Base-by-base conservation (phyloP, 2,329 filamentous ascomycete genomes). In the Gremmenia infestans region DNA sequence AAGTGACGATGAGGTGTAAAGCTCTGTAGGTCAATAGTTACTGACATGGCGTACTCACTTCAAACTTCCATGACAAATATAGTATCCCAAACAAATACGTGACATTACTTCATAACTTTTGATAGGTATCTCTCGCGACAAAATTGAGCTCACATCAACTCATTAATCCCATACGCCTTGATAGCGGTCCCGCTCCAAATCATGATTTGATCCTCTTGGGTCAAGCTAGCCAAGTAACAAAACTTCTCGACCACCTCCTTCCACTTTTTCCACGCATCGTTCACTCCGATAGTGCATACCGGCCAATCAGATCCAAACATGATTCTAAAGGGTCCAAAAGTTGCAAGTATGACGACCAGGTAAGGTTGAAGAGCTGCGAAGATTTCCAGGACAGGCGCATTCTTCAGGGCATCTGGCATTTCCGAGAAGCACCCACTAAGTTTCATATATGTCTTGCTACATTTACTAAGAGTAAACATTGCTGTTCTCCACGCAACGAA, bases 291-390 rank as follows among this genome's bases (percentile, higher is more conserved):
- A 60, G 90, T 92, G 73, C 91, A 96, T 0, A 97, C 87, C 2
- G 93, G 92, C 93, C 93, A 97, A 72, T 97, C 91, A 61, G 88
- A 92, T 23, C 87, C 92, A 72, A 94, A 97, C 86, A 97, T 91
- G 68, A 94, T 80, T 60, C 90, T 80, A 22, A 76, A 69, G 0
- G 87, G 74, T 1, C 88, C 85, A 67, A 96, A 97, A 1, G 81
- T 80, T 28, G 84, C 80, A 52, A 95, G 81, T 0, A 92, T 74
- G 52, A 87, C 81, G 58, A 85, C 81, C 2, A 90, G 80, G 86
- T 89, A 95, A 23, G 86, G 85, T 56, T 80, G 77, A 19, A 89
- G 77, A 42, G 79, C 78, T 59, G 80, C 75, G 61, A 89, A 84
- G 55, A 91, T 80, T 37, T 81, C 78, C 55, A 80, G 74, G 36